Evolutionary conservation across 768 basidiomycete species (phyloP).

Genomic region (Tephrocybe sp.): DNA sequence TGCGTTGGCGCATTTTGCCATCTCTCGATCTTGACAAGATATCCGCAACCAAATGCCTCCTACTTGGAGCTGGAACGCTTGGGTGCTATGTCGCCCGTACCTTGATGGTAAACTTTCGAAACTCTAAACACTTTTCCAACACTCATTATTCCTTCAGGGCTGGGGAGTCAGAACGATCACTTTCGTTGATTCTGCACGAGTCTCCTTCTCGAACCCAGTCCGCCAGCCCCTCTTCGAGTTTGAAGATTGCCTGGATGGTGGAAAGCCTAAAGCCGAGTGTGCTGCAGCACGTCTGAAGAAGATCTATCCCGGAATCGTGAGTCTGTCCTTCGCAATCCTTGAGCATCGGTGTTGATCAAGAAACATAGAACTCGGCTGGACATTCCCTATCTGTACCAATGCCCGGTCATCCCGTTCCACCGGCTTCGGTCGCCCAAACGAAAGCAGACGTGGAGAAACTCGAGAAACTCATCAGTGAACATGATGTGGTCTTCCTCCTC

Average conservation of each 20-base stretch:
- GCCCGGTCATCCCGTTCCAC: conserved; percentile 90
- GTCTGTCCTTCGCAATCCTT: conserved; percentile 25
- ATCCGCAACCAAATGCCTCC: conserved; percentile 72
- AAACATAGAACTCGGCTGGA: conserved; percentile 75
- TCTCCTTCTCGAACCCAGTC: conserved; percentile 97
- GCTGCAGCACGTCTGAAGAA: conserved; percentile 84
- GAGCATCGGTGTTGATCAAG: background rate
- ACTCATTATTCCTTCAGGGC: conserved; percentile 48
- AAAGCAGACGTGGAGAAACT: conserved; percentile 71
- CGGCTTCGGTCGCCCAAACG: conserved; percentile 51
- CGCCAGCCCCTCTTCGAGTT: conserved; percentile 97
- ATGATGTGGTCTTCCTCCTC: conserved; percentile 89
- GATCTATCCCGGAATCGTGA: conserved; percentile 91
- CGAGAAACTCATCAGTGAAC: conserved; percentile 75
- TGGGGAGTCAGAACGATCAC: conserved; percentile 97
- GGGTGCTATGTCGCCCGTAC: conserved; percentile 95
- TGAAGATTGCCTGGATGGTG: conserved; percentile 88
- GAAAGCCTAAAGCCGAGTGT: conserved; percentile 90
- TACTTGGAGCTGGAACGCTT: conserved; percentile 94
- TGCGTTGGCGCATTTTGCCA: conserved; percentile 97
- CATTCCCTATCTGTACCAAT: conserved; percentile 85
- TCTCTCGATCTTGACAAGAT: conserved; percentile 87
- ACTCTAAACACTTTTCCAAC: background rate
- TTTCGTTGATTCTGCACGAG: conserved; percentile 85
- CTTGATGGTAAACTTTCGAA: conserved; percentile 67